A percentile compares a stretch with the other conserved stretches of the same genome.
These are phyloP conservation scores for Yamadazyma siamensis DNA, from an alignment of 1,139 yeast species.

Conservation along the genomic window DNA sequence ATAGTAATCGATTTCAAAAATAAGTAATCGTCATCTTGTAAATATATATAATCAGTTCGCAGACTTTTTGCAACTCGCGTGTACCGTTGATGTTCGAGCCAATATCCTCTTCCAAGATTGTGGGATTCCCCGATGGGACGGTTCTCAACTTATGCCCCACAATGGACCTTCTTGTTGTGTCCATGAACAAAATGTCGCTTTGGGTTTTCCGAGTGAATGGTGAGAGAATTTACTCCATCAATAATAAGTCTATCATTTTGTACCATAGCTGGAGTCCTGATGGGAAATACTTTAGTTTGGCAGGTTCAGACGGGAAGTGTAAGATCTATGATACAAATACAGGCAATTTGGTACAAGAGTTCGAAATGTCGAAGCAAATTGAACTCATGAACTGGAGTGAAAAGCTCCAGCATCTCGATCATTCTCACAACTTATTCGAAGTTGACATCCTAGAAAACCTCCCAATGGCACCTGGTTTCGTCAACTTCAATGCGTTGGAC, in stretches of 20 bases:
- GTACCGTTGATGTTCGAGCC: constrained; percentile 11
- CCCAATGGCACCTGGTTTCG: constrained; percentile 20
- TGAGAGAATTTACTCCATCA: constrained; percentile 50
- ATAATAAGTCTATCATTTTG: constrained; percentile 31
- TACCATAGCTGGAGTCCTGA: constrained; percentile 33
- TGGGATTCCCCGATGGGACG: constrained; percentile 40
- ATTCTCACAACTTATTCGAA: constrained; percentile 21
- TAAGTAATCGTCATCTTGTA: constrained; percentile 5
- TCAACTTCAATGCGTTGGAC: constrained; percentile 7
- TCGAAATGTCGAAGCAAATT: constrained; percentile 17
- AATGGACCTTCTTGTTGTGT: constrained; percentile 50
- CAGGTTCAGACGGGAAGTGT: constrained; percentile 43
- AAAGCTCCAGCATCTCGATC: constrained; percentile 16
- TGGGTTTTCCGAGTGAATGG: constrained; percentile 56
- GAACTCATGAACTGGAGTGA: constrained; percentile 24
- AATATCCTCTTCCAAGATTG: constrained; percentile 13
- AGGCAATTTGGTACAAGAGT: constrained; percentile 35
- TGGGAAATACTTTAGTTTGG: constrained; percentile 42
- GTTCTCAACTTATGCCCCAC: constrained; percentile 54
- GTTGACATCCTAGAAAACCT: constrained; percentile 24
- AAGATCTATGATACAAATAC: constrained; percentile 49
- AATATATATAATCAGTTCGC: no score
- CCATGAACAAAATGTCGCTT: constrained; percentile 46
- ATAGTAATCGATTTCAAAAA: constrained; percentile 57
- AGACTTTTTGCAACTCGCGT: no score